Percentiles rank a stretch among this genome's conserved stretches.
phyloP scores from a whole-genome alignment of 306 rosid genomes.

The Vigna reflexopilosa region DNA sequence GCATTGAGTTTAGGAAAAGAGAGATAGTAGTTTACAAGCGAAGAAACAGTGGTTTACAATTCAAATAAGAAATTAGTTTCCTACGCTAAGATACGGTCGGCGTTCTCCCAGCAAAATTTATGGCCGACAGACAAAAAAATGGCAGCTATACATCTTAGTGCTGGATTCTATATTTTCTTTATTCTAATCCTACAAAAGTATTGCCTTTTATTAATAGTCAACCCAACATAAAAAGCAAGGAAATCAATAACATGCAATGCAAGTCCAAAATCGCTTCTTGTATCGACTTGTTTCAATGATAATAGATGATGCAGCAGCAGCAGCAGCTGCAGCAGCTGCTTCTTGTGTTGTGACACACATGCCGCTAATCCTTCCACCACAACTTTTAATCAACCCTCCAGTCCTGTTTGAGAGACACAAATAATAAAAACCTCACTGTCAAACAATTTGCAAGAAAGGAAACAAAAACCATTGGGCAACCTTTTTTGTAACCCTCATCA shows the following conservation, averaged over 20 bases:
- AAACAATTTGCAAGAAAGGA: slow-evolving; percentile 8
- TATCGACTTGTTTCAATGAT: slow-evolving; percentile 29
- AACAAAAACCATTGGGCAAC: not conserved
- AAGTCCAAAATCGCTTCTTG: slow-evolving; percentile 39
- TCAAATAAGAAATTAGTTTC: not conserved
- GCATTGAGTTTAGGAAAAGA: too few species aligned
- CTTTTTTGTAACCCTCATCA: not conserved
- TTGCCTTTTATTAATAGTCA: slow-evolving; percentile 21
- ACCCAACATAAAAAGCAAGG: slow-evolving; percentile 31
- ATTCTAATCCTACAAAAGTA: slow-evolving; percentile 42
- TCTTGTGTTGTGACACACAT: not conserved
- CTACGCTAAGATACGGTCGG: slow-evolving; percentile 24
- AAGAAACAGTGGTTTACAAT: slow-evolving; percentile 46
- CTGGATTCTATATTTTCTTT: slow-evolving; percentile 44
- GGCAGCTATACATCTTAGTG: slow-evolving; percentile 44
- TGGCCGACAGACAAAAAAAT: slow-evolving; percentile 42
- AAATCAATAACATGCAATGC: slow-evolving; percentile 33
- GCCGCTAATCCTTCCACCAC: slow-evolving; percentile 33
- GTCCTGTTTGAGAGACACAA: slow-evolving; percentile 44
- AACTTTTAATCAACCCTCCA: slow-evolving; percentile 28
- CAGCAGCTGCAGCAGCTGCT: slow-evolving; percentile 29
- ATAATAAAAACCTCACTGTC: not conserved
- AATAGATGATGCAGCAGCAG: slow-evolving; percentile 33
- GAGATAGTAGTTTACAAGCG: slow-evolving; percentile 1
- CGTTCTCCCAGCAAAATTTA: slow-evolving; percentile 20